Evolutionary conservation across 208 protist species (phyloP).

Genomic region (Trypanosoma platydactyli): DNA sequence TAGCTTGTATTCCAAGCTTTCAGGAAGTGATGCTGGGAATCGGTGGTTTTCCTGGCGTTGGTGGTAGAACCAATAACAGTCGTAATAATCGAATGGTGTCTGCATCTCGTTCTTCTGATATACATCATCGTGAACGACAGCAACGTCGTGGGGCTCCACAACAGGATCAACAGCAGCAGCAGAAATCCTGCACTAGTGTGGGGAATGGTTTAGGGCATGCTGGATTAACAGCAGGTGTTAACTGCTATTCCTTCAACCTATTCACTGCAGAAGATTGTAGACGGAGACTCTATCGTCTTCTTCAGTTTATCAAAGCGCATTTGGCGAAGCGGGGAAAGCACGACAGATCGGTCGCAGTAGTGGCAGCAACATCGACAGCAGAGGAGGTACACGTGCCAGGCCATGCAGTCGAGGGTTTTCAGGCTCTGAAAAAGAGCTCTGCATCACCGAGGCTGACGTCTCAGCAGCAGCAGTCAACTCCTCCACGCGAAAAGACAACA

Average conservation of each 20-base stretch:
- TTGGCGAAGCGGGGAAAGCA: constrained; percentile 25
- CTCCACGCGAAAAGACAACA: constrained; percentile 3
- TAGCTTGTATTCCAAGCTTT: constrained; percentile 6
- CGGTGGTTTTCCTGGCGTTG: not conserved
- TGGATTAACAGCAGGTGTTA: constrained; percentile 1
- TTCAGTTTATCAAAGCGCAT: constrained; percentile 47
- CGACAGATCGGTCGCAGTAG: constrained; percentile 2
- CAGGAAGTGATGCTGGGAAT: constrained; percentile 18
- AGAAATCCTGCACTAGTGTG: constrained; percentile 1
- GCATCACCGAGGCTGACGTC: too few species aligned
- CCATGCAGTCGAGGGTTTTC: too few species aligned
- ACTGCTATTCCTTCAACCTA: constrained; percentile 41
- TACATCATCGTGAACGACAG: constrained; percentile 11
- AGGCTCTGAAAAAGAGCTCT: too few species aligned
- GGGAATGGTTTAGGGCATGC: not conserved
- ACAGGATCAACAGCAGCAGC: not conserved
- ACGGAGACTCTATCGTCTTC: constrained; percentile 47
- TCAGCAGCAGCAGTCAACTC: not conserved
- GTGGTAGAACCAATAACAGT: not conserved
- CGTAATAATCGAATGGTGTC: not conserved
- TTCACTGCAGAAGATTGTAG: constrained; percentile 64
- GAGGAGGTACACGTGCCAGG: too few species aligned
- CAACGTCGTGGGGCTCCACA: constrained; percentile 5
- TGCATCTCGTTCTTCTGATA: not conserved
- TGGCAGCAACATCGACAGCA: constrained; percentile 2